phyloP scores from a whole-genome alignment of 768 basidiomycete genomes.

The Calvatia gigantea region DNA sequence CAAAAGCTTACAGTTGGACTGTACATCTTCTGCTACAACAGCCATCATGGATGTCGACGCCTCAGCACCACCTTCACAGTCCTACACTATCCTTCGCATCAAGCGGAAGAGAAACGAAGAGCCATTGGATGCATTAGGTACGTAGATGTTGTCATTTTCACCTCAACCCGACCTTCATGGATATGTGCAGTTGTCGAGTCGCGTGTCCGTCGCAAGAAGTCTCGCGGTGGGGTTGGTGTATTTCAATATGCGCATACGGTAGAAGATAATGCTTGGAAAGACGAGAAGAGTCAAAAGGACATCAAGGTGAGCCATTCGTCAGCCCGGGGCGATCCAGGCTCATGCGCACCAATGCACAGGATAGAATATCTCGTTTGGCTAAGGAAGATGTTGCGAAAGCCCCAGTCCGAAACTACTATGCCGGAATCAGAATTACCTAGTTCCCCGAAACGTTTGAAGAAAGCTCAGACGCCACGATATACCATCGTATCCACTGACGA shows the following conservation, averaged over 20 bases:
- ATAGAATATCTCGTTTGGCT: slow-evolving; percentile 53
- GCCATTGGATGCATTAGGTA: slow-evolving; percentile 78
- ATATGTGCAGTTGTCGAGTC: slow-evolving; percentile 56
- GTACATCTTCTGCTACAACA: no score
- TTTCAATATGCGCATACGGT: slow-evolving; percentile 84
- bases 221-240: slow-evolving; percentile 51
- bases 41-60: slow-evolving; percentile 27
- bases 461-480: slow-evolving; percentile 46
- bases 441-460: slow-evolving; percentile 14
- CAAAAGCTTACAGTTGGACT: no score
- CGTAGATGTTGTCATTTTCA: slow-evolving; percentile 17
- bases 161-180: slow-evolving; percentile 1
- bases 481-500: slow-evolving; percentile 41
- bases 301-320: slow-evolving; percentile 49
- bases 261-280: slow-evolving; percentile 65
- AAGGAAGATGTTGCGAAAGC: slow-evolving; percentile 29
- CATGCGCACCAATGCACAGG: slow-evolving; percentile 32
- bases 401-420: slow-evolving; percentile 16
- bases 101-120: slow-evolving; percentile 83
- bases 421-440: slow-evolving; percentile 12
- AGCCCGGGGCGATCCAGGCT: not conserved
- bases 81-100: slow-evolving; percentile 75
- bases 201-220: slow-evolving; percentile 56
- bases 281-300: slow-evolving; percentile 49
- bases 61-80: slow-evolving; percentile 25